Evolutionary conservation across 208 protist species (phyloP), one percentile per base, ranked within the genome.

Genomic region (Blechomonas ayalai): DNA sequence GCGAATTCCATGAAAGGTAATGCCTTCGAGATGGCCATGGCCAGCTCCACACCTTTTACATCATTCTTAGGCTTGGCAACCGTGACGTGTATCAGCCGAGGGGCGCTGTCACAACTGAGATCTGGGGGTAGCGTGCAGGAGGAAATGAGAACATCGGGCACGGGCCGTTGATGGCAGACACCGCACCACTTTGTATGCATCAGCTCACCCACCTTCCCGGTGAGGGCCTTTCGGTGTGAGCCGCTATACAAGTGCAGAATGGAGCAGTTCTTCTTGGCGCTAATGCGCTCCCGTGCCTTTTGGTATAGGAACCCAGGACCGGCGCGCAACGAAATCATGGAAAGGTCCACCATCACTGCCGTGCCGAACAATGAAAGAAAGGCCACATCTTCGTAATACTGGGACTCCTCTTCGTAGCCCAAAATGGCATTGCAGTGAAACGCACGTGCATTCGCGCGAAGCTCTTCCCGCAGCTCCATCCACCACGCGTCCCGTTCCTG

Each of bases 401-500:
- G 64, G 20, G 78, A 74, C 36, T 78, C 63, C 53, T 96, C 90
- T 43, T 89, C 74, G 62, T 96, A 96, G 34, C 84, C 86, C 4
- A 96, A 53, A 24, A 96, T 77, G 1, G 78, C 82, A 51, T 92
- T 91, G 60, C 90, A 96, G 61, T 90, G 67, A 39, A 96, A 85
- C 13, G 76, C 73, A 26, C 79, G 72, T 15, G 86, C 84, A 59
- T 96, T 93, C 18, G 80, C 72, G 22, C 74, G 75, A 10, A 96
- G 74, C 63, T 96, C 86, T 52, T 95, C 74, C 22, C 90, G 74
- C 55, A 96, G 55, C 61, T 96, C 86, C 74, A 89, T 89, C 87
- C 90, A 96, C 87, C 90, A 96, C 46, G 72, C 70, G 44, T 96
- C 90, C 23, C 82, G 75, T 51, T 95, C 82, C 51, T 92, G 84